A percentile compares a stretch with the other conserved stretches of the same genome.
phyloP scores from a whole-genome alignment of 495 filamentous ascomycete species.

The Penicillium cataractarum region DNA sequence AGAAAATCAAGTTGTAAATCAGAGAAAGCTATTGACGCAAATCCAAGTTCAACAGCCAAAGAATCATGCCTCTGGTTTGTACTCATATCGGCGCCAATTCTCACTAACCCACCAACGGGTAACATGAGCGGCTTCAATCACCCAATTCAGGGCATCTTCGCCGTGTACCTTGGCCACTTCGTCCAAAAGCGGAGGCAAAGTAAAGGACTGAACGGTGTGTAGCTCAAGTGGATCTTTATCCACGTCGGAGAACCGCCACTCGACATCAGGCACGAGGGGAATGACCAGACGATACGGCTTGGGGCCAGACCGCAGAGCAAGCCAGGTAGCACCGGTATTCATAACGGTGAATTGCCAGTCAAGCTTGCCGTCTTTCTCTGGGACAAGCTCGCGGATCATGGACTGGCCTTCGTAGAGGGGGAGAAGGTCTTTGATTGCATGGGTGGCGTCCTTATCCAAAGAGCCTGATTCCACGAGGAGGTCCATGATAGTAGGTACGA shows the following conservation, averaged over 20 bases:
- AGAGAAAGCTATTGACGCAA: not conserved
- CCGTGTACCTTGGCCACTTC: conserved; percentile 31
- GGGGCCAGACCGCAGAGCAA: conserved; percentile 34
- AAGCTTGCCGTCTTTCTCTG: conserved; percentile 22
- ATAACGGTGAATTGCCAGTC: conserved; percentile 50
- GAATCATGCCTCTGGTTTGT: conserved; percentile 19
- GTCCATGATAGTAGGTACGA: conserved; percentile 49
- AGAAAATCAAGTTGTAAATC: not conserved
- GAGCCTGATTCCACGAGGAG: conserved; percentile 41
- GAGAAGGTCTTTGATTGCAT: conserved; percentile 40
- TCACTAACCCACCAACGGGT: conserved; percentile 43
- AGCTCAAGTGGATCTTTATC: conserved; percentile 40
- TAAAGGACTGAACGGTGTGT: conserved; percentile 32
- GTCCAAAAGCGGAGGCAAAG: conserved; percentile 25
- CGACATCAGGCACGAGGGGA: conserved; percentile 41
- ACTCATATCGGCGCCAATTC: conserved; percentile 40
- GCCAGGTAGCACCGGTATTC: conserved; percentile 44
- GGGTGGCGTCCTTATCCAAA: conserved; percentile 24
- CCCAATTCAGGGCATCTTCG: conserved; percentile 42
- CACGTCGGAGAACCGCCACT: conserved; percentile 42
- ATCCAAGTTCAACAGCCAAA: not conserved
- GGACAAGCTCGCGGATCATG: conserved; percentile 38
- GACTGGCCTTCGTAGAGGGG: conserved; percentile 50
- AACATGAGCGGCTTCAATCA: conserved; percentile 42
- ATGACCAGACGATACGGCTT: conserved; percentile 42